Conservation (phyloP, 2,329 filamentous ascomycete genomes). For the Trichoderma semiorbis region DNA sequence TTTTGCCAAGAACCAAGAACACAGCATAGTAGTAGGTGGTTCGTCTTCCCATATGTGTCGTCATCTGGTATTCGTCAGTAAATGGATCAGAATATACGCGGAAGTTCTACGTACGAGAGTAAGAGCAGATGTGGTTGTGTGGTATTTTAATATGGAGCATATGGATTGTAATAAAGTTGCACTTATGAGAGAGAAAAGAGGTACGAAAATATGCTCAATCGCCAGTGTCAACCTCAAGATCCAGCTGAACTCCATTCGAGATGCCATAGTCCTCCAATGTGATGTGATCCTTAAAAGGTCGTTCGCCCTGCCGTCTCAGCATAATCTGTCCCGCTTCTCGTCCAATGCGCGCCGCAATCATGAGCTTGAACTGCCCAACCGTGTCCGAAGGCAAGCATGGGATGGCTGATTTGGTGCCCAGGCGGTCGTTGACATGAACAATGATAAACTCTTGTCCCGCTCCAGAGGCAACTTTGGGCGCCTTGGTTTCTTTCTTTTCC, state of each 20-base stretch:
- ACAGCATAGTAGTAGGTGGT: neutral
- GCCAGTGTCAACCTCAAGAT: slow-evolving; percentile 59
- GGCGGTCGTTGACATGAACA: slow-evolving; percentile 89
- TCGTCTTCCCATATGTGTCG: neutral
- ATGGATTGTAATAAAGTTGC: neutral
- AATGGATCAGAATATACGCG: neutral
- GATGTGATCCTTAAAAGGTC: slow-evolving; percentile 89
- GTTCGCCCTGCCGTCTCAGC: slow-evolving; percentile 84
- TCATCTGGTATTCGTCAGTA: neutral
- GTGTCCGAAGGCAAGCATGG: slow-evolving; percentile 83
- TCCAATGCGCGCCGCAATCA: slow-evolving; percentile 86
- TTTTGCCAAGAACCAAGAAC: neutral
- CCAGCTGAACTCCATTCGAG: slow-evolving; percentile 76
- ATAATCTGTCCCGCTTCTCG: slow-evolving; percentile 88
- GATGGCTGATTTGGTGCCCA: slow-evolving; percentile 92
- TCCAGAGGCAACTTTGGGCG: slow-evolving; percentile 26
- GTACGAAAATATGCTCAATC: slow-evolving; percentile 39
- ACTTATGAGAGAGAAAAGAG: neutral
- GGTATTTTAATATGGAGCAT: neutral
- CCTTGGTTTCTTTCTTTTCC: slow-evolving; percentile 34
- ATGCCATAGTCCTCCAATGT: slow-evolving; percentile 91
- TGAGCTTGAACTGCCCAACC: slow-evolving; percentile 82
- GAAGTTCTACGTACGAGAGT: neutral
- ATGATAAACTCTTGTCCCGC: slow-evolving; percentile 80
- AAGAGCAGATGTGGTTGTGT: neutral